phyloP scores from a whole-genome alignment of 129 eudicot species.

The Flaveria linearis region DNA sequence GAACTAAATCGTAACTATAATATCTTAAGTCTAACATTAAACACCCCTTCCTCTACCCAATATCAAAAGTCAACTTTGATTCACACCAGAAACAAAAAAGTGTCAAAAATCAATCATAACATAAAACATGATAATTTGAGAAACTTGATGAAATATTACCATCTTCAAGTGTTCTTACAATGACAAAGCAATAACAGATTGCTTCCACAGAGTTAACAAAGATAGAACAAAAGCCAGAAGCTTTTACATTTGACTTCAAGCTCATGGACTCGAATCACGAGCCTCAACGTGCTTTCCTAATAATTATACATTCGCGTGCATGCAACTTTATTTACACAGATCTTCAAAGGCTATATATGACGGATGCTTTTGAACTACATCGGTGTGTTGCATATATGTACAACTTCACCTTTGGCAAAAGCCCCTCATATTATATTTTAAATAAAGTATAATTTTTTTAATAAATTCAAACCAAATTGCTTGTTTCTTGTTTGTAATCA shows the following conservation, averaged over 20 bases:
- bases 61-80: too few species aligned
- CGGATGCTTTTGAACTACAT: constrained; percentile 43
- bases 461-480: constrained; percentile 15
- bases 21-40: neutral
- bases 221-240: constrained; percentile 36
- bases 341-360: constrained; percentile 34
- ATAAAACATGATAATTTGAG: neutral
- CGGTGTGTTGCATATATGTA: constrained; percentile 75
- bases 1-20: neutral
- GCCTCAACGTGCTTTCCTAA: constrained; percentile 50
- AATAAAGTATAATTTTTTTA: constrained; percentile 10
- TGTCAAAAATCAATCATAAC: neutral
- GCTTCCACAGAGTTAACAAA: constrained; percentile 20
- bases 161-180: constrained; percentile 30
- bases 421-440: constrained; percentile 27
- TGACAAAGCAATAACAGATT: constrained; percentile 27
- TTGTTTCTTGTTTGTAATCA: neutral
- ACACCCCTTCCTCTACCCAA: too few species aligned
- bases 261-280: constrained; percentile 47
- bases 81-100: too few species aligned
- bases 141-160: constrained; percentile 30
- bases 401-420: constrained; percentile 68
- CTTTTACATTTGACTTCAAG: constrained; percentile 34
- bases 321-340: constrained; percentile 41
- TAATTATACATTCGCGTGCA: constrained; percentile 17